These are phyloP conservation scores for Brassica juncea DNA, from an alignment of 345 rosid species.

Conservation along the genomic window DNA sequence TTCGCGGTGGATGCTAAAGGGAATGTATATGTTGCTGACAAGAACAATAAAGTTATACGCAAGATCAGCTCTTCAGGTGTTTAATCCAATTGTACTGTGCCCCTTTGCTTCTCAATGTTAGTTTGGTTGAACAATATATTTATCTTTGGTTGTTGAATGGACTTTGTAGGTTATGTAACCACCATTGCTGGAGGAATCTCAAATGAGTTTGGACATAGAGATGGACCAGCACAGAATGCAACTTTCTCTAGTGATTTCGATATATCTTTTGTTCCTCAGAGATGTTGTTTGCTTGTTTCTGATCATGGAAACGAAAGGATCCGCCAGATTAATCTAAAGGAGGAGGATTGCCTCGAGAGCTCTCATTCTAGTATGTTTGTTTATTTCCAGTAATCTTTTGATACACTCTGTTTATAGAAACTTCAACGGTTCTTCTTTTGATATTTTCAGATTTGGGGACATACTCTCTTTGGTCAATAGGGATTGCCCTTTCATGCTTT, in stretches of 20 bases:
- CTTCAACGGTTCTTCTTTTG: neutral
- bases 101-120: neutral
- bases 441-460: slow-evolving; percentile 35
- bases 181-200: slow-evolving; percentile 67
- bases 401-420: slow-evolving; percentile 2
- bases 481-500: slow-evolving; percentile 37
- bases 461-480: slow-evolving; percentile 38
- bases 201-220: slow-evolving; percentile 42
- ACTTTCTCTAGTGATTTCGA: slow-evolving; percentile 66
- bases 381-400: neutral
- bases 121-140: neutral
- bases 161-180: slow-evolving; percentile 49
- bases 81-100: neutral
- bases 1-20: slow-evolving; percentile 64
- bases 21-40: slow-evolving; percentile 72
- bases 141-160: neutral
- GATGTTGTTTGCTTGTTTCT: slow-evolving; percentile 61
- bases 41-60: slow-evolving; percentile 53
- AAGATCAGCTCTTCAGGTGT: slow-evolving; percentile 64
- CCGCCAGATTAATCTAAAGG: slow-evolving; percentile 64
- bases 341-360: slow-evolving; percentile 56
- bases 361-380: slow-evolving; percentile 49
- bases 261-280: slow-evolving; percentile 49
- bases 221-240: slow-evolving; percentile 76
- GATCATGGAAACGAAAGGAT: slow-evolving; percentile 61